phyloP scores from a whole-genome alignment of 2,329 filamentous ascomycete species.

The Epichloe uncinata region DNA sequence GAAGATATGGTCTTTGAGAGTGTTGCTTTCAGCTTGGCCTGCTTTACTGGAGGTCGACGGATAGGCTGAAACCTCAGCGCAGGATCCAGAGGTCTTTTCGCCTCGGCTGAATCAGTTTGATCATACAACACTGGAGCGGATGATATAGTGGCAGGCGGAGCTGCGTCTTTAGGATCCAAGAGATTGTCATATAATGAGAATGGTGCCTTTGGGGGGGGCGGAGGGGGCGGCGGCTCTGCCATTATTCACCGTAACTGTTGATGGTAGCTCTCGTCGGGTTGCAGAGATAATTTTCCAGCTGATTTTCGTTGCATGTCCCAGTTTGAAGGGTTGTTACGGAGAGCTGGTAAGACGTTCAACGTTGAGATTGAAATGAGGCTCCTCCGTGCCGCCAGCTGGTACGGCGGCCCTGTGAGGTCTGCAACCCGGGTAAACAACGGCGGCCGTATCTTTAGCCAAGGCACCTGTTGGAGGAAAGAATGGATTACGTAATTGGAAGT shows the following conservation, averaged over 20 bases:
- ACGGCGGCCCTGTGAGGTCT: not conserved
- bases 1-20: slow-evolving; percentile 34
- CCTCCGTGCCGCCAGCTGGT: too few species aligned
- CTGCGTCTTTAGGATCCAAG: slow-evolving; percentile 44
- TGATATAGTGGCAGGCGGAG: slow-evolving; percentile 53
- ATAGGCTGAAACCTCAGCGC: slow-evolving; percentile 80
- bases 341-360: not conserved
- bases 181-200: slow-evolving; percentile 79
- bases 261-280: not conserved
- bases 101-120: slow-evolving; percentile 33
- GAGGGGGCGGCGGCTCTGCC: slow-evolving; percentile 16
- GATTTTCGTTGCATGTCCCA: not conserved
- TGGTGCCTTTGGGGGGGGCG: slow-evolving; percentile 30
- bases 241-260: slow-evolving; percentile 10
- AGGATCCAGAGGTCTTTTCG: slow-evolving; percentile 46
- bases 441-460: too few species aligned
- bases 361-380: too few species aligned
- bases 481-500: too few species aligned
- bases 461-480: too few species aligned
- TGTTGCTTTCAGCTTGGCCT: slow-evolving; percentile 43
- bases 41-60: slow-evolving; percentile 55
- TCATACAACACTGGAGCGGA: slow-evolving; percentile 63
- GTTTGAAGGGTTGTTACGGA: not conserved
- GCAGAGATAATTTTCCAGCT: not conserved
- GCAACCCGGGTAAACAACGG: too few species aligned